Conservation (phyloP, 148 eudicot genomes). For the Spergularia bocconei region DNA sequence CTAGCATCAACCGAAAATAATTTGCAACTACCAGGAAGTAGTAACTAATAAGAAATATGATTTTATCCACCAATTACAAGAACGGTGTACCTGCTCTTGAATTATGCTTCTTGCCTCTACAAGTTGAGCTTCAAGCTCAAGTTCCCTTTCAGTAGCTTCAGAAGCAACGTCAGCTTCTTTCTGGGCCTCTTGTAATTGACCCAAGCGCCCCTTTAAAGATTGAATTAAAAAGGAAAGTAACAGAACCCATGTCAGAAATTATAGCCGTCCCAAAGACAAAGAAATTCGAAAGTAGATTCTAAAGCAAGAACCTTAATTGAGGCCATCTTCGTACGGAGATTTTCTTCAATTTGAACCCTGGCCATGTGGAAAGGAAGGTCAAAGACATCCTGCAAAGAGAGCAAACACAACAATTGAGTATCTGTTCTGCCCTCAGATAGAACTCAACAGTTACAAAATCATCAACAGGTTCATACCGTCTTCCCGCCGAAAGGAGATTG, state of each 20-base stretch:
- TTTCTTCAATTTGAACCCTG: conserved; percentile 95
- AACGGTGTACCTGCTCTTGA: conserved; percentile 86
- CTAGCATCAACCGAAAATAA: conserved; percentile 1
- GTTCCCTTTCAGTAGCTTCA: conserved; percentile 96
- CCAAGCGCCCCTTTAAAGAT: conserved; percentile 73
- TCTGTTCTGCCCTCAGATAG: background rate
- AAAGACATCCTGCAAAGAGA: conserved; percentile 74
- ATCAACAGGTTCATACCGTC: conserved; percentile 56
- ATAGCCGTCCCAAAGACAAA: conserved; percentile 13
- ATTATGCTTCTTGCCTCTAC: conserved; percentile 99
- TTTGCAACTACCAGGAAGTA: background rate
- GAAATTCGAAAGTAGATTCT: background rate
- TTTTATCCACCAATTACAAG: background rate
- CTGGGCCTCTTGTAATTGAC: conserved; percentile 92
- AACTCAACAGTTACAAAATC: background rate
- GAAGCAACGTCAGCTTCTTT: conserved; percentile 85
- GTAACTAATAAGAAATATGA: background rate
- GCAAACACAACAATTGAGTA: background rate
- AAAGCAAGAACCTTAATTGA: conserved; percentile 68
- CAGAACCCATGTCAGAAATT: conserved; percentile 16
- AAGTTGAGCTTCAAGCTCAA: conserved; percentile 97
- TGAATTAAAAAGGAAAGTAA: background rate
- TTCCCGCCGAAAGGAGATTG: conserved; percentile 95
- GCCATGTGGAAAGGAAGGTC: conserved; percentile 98
- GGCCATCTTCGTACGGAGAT: conserved; percentile 83